Base-by-base conservation (phyloP, 163 green algal species). In the Coccomyxa subellipsoidea region DNA sequence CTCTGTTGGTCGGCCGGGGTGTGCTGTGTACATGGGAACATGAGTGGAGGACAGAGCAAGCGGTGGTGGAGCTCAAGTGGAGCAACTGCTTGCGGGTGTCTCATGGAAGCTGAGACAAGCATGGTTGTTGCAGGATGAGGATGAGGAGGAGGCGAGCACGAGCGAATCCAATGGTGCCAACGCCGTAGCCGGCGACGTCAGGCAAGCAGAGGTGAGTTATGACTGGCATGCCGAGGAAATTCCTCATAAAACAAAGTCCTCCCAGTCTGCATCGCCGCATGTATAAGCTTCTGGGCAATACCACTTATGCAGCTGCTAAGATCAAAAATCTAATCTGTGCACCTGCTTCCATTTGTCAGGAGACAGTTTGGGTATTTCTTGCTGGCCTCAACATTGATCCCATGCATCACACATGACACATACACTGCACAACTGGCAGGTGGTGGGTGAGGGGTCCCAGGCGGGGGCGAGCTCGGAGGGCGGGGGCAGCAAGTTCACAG, bases 101-200 rank as follows among this genome's bases (percentile, higher is more conserved):
- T 7, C 3, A 54, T 36, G n/a, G 21, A 37, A 37, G 66, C 9
- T 32, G 9, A 25, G 59, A 35, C 71, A 29, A 10, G 10, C 6
- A 7, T 36, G 66, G 0, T 0, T 53, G 2, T 39, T 77, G 70
- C 70, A 40, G 70, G 31, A 39, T 12, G 15, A 59, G 47, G 47
- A 59, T 59, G 66, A 73, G 66, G 70, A 77, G 21, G 73, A 59
- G 37, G 37, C 73, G 10, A 79, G 73, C 73, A 79, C 73, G 36
- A 79, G 73, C 29, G 25, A 10, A 18, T 23, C 21, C 18, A 59
- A 59, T 37, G 37, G 73, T 37, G 18, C 7, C 37, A 7, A 18
- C 21, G 8, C 37, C 7, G 73, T 36, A 15, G 12, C 10, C 32
- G 32, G 71, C 32, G 71, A 40, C 32, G 31, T 39, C 71, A 40